phyloP scores from a whole-genome alignment of 805 yeast genomes.

The Ogataea saltuana region DNA sequence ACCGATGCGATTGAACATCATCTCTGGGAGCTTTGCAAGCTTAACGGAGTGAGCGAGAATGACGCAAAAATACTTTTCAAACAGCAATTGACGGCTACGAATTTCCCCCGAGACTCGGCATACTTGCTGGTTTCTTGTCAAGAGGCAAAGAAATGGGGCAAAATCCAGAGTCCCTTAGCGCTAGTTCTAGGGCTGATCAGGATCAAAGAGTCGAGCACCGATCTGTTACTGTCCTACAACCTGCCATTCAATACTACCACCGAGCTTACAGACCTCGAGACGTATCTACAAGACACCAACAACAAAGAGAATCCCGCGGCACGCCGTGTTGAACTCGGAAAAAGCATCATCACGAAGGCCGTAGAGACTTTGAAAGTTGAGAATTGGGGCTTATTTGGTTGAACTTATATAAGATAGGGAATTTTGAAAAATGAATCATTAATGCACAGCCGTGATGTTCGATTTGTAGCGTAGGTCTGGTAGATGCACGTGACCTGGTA shows the following conservation, averaged over 20 bases:
- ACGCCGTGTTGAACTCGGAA: constrained; percentile 33
- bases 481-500: constrained; percentile 1
- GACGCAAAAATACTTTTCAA: constrained; percentile 12
- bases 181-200: constrained; percentile 61
- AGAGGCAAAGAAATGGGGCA: constrained; percentile 55
- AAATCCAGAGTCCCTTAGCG: constrained; percentile 39
- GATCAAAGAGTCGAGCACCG: constrained; percentile 53
- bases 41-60: constrained; percentile 37
- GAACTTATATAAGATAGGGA: too few relatives aligned
- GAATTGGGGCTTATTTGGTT: constrained; percentile 50
- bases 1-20: constrained; percentile 51
- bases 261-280: constrained; percentile 30
- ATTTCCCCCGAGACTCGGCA: constrained; percentile 26
- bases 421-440: too few relatives aligned
- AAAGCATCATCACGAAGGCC: constrained; percentile 27
- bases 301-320: constrained; percentile 23
- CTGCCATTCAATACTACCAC: constrained; percentile 46
- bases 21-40: constrained; percentile 51
- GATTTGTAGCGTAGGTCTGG: too few relatives aligned
- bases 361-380: constrained; percentile 38
- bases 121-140: constrained; percentile 42
- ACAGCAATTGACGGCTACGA: constrained; percentile 7
- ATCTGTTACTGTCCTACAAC: constrained; percentile 60
- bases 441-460: too few relatives aligned
- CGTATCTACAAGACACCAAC: constrained; percentile 12